These are phyloP conservation scores for Gonium pectorale DNA, from an alignment of 139 green algal genomes.

Conservation along the genomic window DNA sequence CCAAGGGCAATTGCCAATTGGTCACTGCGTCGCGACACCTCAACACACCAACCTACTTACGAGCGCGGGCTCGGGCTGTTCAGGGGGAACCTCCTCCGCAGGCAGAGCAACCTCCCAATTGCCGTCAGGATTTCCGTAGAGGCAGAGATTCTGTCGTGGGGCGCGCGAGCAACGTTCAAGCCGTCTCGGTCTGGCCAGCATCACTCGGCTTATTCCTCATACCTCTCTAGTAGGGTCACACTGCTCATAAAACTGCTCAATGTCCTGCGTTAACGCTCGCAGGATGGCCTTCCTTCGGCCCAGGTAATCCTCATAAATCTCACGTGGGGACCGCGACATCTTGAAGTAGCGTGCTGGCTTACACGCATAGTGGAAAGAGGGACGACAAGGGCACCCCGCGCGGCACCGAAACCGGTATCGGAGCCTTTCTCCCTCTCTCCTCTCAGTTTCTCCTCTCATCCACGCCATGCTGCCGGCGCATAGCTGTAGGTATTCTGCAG, in stretches of 20 bases:
- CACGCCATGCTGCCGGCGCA: too few relatives aligned
- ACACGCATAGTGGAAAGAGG: too few relatives aligned
- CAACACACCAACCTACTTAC: conserved; percentile 48
- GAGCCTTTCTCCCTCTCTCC: too few relatives aligned
- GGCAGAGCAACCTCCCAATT: conserved; percentile 81
- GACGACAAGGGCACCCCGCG: too few relatives aligned
- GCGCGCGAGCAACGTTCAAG: too few relatives aligned
- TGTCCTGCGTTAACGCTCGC: conserved; percentile 6
- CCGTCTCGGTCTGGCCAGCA: neutral
- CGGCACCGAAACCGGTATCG: too few relatives aligned
- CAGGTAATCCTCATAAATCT: conserved; percentile 29
- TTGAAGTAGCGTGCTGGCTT: neutral
- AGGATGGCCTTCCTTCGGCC: conserved; percentile 23
- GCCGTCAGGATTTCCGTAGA: conserved; percentile 78
- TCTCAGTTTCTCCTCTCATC: too few relatives aligned
- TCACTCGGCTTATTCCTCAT: too few relatives aligned
- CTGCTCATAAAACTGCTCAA: conserved; percentile 12
- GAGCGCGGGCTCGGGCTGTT: conserved; percentile 90
- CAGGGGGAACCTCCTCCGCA: conserved; percentile 90
- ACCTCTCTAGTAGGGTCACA: conserved; percentile 14
- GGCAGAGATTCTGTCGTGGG: conserved; percentile 55
- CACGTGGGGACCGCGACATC: conserved; percentile 12
- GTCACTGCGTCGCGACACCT: too few relatives aligned
- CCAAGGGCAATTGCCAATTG: too few relatives aligned
- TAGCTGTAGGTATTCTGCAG: too few relatives aligned